Evolutionary conservation across 805 yeast genomes (phyloP), one percentile per base, ranked within the genome.

Genomic region (Kodamaea nitidulidarum): DNA sequence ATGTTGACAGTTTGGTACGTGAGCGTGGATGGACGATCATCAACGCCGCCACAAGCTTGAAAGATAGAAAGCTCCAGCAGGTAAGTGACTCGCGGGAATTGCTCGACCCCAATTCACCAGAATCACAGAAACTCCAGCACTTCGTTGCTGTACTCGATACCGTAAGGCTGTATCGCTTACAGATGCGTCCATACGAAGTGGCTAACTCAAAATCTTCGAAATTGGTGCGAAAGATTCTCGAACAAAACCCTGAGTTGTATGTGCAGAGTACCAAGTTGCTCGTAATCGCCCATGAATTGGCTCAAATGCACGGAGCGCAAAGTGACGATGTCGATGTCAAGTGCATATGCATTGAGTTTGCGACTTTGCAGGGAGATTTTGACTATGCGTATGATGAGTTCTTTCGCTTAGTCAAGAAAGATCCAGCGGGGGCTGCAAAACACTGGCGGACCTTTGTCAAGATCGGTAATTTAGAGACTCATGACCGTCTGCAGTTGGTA

Each of bases 331-430:
- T 24, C 9, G 35, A 22, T 4, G 22, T 75, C 4, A 55, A 67
- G 39, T 60, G 70, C 11, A 67, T 76, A 29, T 81, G 86, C 49
- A 76, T 87, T 15, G 87, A 84, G 47, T 70, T 81, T 32, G 77
- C 95, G 0, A 63, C 84, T 18, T 77, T 72, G 1, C 77, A 81
- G 35, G 63, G 67, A 43, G 82, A 85, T 55, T 84, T 85, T 48
- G 55, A 57, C 1, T 77, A 66, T 46, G 88, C 95, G 0, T 71
- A 67, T 45, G 58, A 60, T 3, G 61, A 66, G 32, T 54, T 75
- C 1, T 48, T 49, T n/a, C 64, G 58, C 15, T 54, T 76, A 28
- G 50, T 76, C 7, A 61, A 65, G 1, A 42, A 38, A 4, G 42
- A 41, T 12, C 40, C 44, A 3, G 41, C 9, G 46, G 43, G 2